A percentile compares a stretch with the other conserved stretches of the same genome.
Evolutionary conservation across 768 basidiomycete genomes (phyloP).

Genomic region (Tubosaeta brunneosetosa): DNA sequence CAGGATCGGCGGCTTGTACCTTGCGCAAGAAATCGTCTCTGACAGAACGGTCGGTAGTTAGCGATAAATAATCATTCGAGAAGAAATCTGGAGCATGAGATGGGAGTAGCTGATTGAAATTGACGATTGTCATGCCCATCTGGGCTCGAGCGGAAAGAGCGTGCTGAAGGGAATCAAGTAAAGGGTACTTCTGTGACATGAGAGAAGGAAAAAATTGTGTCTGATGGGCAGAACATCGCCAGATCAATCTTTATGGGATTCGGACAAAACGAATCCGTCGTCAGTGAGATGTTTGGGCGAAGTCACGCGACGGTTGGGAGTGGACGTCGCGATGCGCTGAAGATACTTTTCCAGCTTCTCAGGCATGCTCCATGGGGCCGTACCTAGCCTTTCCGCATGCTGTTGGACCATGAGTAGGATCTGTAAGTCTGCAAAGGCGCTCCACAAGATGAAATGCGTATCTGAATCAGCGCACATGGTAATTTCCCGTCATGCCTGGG

Average conservation of each 20-base stretch:
- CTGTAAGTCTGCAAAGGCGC: no score
- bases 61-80: conserved; percentile 48
- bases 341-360: no score
- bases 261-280: no score
- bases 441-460: no score
- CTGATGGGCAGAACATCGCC: background rate
- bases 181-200: conserved; percentile 10
- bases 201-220: background rate
- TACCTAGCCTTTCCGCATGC: no score
- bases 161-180: conserved; percentile 14
- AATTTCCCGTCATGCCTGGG: no score
- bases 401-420: no score
- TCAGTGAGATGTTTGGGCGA: no score
- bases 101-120: conserved; percentile 15
- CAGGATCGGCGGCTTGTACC: conserved; percentile 14
- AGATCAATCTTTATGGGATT: background rate
- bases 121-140: conserved; percentile 8
- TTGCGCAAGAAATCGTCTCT: conserved; percentile 31
- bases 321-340: no score
- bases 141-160: conserved; percentile 5
- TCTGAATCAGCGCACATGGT: no score
- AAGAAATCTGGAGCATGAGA: conserved; percentile 10
- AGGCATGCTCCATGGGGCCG: no score
- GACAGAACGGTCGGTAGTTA: conserved; percentile 33
- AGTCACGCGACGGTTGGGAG: no score